Evolutionary conservation across 257 asterid genomes (phyloP), one percentile per base, ranked within the genome.

Genomic region (Nyctanthes arbortristis): DNA sequence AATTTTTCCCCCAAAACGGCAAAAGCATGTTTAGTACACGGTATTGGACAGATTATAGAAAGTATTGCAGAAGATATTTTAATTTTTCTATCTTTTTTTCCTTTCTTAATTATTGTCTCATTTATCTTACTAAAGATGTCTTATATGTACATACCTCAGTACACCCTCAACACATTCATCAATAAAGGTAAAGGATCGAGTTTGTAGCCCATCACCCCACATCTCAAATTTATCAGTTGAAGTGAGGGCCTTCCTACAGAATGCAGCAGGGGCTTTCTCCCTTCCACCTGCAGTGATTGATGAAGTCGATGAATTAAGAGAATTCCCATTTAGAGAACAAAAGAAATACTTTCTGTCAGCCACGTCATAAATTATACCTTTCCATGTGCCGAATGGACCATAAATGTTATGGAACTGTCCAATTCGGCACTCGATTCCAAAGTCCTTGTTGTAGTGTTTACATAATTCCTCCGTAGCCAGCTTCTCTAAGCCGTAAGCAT

Each of bases 371-470:
- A 67, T 60, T 64, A 65, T 75, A 88, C 97, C 98, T 80, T 90
- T 90, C 97, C 97, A 90, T 59, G 98, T 92, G 58, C 97, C 98
- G 73, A 86, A 92, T 37, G 98, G 96, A 20, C 97, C 97, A 68
- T 92, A 90, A 63, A 90, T 90, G 67, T 90, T 92, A 67, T 92
- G 97, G 73, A 92, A 92, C 80, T 97, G 82, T 81, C 97, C 98
- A 34, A 92, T 87, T 1, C 96, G 73, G 73, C 96, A 89, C 76
- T 89, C 96, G 34, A n/a, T n/a, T n/a, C n/a, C n/a, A n/a, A n/a
- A n/a, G n/a, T n/a, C n/a, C n/a, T n/a, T n/a, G n/a, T n/a, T 89
- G 85, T 89, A 89, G 82, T 89, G 96, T 74, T 89, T 89, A 58
- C 96, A 89, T 70, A 89, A 47, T 76, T 89, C 96, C 80, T 89